These are phyloP conservation scores for Hylodesmum podocarpum DNA, from an alignment of 306 rosid genomes.

Conservation along the genomic window DNA sequence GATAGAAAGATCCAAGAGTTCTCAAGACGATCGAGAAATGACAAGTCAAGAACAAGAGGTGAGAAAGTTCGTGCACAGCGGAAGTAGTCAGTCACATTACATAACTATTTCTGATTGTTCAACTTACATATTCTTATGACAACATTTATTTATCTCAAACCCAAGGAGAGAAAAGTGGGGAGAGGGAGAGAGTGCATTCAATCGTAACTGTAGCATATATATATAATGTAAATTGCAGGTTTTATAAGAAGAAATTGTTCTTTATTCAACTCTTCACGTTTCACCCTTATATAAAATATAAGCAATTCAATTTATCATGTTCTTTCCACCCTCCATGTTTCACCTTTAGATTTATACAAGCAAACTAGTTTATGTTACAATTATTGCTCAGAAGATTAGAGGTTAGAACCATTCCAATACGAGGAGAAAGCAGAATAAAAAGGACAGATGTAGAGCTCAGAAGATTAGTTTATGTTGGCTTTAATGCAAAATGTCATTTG, in stretches of 20 bases:
- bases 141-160: conserved; percentile 28
- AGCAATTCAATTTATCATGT: conserved; percentile 18
- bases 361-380: not conserved
- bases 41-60: conserved; percentile 42
- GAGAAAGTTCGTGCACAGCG: conserved; percentile 35
- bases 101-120: conserved; percentile 15
- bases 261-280: conserved; percentile 5
- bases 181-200: conserved; percentile 30
- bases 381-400: not conserved
- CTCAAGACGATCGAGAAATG: conserved; percentile 68
- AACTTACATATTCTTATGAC: conserved; percentile 19
- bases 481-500: too few species aligned
- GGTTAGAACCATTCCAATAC: not conserved
- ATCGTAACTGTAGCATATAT: conserved; percentile 33
- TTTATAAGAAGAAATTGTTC: conserved; percentile 24
- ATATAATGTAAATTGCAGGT: conserved; percentile 34
- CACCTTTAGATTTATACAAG: not conserved
- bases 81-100: conserved; percentile 29
- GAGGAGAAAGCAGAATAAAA: not conserved
- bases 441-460: not conserved
- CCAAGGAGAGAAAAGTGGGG: conserved; percentile 6
- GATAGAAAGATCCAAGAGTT: conserved; percentile 79
- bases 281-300: conserved; percentile 13
- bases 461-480: too few species aligned
- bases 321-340: not conserved